A percentile compares a stretch with the other conserved stretches of the same genome.
These are phyloP conservation scores for Casaregolazyma lundiana DNA, from an alignment of 1,139 yeast genomes.

Conservation along the genomic window DNA sequence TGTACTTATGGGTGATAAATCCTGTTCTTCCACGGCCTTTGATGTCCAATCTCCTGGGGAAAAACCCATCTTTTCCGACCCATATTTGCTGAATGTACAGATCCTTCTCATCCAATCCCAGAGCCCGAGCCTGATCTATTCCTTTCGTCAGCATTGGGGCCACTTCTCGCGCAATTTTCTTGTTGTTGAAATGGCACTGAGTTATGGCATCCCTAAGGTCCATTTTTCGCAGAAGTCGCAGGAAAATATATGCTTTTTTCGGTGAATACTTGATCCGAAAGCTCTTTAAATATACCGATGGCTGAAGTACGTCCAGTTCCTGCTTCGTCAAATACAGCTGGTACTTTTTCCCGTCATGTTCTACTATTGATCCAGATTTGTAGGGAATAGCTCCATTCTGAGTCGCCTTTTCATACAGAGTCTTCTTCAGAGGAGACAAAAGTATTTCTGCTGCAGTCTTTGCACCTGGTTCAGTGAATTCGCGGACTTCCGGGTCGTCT, in stretches of 20 bases:
- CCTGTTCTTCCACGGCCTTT: slow-evolving; percentile 94
- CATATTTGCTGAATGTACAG: slow-evolving; percentile 78
- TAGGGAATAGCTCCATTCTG: slow-evolving; percentile 58
- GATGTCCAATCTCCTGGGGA: slow-evolving; percentile 68
- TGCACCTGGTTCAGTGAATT: slow-evolving; percentile 20
- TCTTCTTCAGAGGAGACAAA: slow-evolving; percentile 69
- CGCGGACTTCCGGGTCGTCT: slow-evolving; percentile 23
- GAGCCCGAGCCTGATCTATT: slow-evolving; percentile 57
- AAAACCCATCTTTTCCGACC: slow-evolving; percentile 85
- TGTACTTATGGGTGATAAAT: slow-evolving; percentile 64
- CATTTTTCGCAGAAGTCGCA: slow-evolving; percentile 69
- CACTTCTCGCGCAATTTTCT: slow-evolving; percentile 74
- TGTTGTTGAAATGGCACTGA: slow-evolving; percentile 84
- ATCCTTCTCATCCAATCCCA: slow-evolving; percentile 56
- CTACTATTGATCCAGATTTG: slow-evolving; percentile 56
- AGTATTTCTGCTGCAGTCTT: slow-evolving; percentile 39
- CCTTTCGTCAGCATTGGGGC: slow-evolving; percentile 73
- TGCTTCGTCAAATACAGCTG: slow-evolving; percentile 53
- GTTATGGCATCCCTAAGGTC: slow-evolving; percentile 77
- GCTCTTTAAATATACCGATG: slow-evolving; percentile 72
- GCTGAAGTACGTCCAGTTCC: slow-evolving; percentile 75
- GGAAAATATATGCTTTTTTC: slow-evolving; percentile 81
- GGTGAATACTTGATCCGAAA: slow-evolving; percentile 77
- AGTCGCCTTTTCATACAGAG: slow-evolving; percentile 60
- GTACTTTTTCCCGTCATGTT: slow-evolving; percentile 49